These are phyloP conservation scores for Elsinoe australis DNA, from an alignment of 2,329 filamentous ascomycete species.

Conservation along the genomic window DNA sequence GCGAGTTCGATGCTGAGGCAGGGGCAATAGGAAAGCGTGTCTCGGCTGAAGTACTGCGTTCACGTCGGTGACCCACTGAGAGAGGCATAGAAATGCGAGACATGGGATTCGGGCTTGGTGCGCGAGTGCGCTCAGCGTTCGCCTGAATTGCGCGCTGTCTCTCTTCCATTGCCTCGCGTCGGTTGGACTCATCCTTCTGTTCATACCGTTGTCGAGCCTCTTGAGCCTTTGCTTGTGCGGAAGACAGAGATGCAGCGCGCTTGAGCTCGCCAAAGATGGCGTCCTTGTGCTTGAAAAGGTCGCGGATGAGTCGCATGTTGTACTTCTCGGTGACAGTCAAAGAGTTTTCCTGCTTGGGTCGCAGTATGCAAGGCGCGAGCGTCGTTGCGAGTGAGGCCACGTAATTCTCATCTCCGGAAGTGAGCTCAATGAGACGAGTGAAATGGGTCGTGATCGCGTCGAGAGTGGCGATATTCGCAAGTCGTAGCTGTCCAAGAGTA, in stretches of 20 bases:
- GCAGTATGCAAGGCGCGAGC: conserved; percentile 77
- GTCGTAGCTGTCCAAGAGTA: conserved; percentile 84
- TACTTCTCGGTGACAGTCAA: conserved; percentile 95
- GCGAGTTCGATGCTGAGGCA: conserved; percentile 40
- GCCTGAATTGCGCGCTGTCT: conserved; percentile 70
- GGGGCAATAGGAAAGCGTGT: conserved; percentile 76
- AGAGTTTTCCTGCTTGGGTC: conserved; percentile 78
- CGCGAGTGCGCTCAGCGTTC: conserved; percentile 40
- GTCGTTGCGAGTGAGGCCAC: conserved; percentile 63
- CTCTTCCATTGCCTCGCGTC: conserved; percentile 89
- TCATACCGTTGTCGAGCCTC: conserved; percentile 64
- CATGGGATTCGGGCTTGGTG: conserved; percentile 29
- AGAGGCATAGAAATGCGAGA: conserved; percentile 18
- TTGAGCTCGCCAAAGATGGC: conserved; percentile 94
- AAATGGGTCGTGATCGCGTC: conserved; percentile 98
- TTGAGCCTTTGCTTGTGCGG: conserved; percentile 53
- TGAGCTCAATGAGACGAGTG: conserved; percentile 90
- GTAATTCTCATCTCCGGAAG: conserved; percentile 87
- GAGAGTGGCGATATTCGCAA: conserved; percentile 97
- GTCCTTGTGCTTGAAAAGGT: conserved; percentile 89
- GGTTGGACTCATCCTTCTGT: conserved; percentile 91
- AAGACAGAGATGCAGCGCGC: conserved; percentile 67
- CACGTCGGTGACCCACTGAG: conserved; percentile 57
- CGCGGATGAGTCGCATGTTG: conserved; percentile 79
- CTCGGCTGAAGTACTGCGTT: conserved; percentile 59